phyloP scores from a whole-genome alignment of 164 flowering plant species.

The Magnolia officinalis region DNA sequence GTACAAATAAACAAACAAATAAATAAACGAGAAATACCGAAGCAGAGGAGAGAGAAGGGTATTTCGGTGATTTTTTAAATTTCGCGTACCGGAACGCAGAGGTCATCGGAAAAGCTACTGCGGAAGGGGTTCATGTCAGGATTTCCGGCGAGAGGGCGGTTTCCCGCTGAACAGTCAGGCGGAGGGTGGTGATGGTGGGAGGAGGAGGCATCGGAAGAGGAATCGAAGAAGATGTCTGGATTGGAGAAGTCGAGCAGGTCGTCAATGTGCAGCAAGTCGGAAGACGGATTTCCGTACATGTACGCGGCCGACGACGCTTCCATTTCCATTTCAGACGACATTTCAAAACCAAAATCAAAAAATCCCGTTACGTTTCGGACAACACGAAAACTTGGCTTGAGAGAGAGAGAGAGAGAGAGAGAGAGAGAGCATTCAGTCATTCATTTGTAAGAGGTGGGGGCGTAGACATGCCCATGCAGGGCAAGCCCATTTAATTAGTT shows the following conservation, averaged over 20 bases:
- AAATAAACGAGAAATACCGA: background rate
- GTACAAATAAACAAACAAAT: background rate
- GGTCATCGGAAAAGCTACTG: slow-evolving; percentile 36
- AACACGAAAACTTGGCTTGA: background rate
- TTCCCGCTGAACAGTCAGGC: background rate
- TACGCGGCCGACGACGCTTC: slow-evolving; percentile 8
- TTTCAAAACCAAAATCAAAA: background rate
- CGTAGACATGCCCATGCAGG: slow-evolving; percentile 35
- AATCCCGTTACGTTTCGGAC: background rate
- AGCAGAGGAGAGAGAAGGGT: background rate
- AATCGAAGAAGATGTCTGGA: slow-evolving; percentile 27
- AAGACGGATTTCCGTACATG: slow-evolving; percentile 29
- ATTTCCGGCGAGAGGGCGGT: slow-evolving; percentile 3
- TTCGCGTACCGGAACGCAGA: slow-evolving; percentile 41
- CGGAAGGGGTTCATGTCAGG: background rate
- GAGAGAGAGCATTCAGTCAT: slow-evolving; percentile 9
- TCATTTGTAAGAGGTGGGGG: slow-evolving; percentile 7
- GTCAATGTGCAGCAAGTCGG: slow-evolving; percentile 41
- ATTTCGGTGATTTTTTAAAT: background rate
- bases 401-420: slow-evolving; percentile 7
- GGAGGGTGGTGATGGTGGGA: background rate
- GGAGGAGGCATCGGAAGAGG: slow-evolving; percentile 21
- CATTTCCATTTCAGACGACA: slow-evolving; percentile 6
- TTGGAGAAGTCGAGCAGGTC: slow-evolving; percentile 52
- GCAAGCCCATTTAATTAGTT: slow-evolving; percentile 3